These are phyloP conservation scores for Penicillium polonicum DNA, from an alignment of 2,329 filamentous ascomycete genomes.

Conservation along the genomic window DNA sequence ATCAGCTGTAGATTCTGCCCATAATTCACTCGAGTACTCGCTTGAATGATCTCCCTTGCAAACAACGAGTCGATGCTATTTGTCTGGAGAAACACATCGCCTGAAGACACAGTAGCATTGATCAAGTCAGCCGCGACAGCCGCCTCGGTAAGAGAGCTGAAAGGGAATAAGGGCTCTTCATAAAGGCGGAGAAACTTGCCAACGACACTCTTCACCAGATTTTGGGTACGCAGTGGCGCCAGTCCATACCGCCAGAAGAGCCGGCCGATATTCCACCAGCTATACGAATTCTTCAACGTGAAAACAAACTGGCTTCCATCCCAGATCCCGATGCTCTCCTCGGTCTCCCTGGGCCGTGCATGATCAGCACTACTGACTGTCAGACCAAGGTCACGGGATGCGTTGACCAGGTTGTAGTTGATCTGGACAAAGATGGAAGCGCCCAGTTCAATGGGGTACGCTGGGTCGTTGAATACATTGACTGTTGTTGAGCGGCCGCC, in stretches of 20 bases:
- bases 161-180: conserved; percentile 78
- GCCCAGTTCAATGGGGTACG: conserved; percentile 76
- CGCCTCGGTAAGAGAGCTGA: conserved; percentile 68
- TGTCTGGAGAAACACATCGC: conserved; percentile 66
- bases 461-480: conserved; percentile 66
- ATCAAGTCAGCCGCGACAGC: conserved; percentile 67
- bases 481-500: conserved; percentile 88
- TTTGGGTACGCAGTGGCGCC: conserved; percentile 70
- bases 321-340: conserved; percentile 72
- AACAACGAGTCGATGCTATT: conserved; percentile 69
- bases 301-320: conserved; percentile 75
- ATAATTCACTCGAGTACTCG: conserved; percentile 90
- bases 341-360: conserved; percentile 47
- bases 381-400: conserved; percentile 70
- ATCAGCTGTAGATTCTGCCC: conserved; percentile 83
- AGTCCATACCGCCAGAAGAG: conserved; percentile 83
- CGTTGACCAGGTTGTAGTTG: conserved; percentile 78
- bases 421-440: conserved; percentile 86
- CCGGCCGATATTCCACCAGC: conserved; percentile 79
- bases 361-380: conserved; percentile 50
- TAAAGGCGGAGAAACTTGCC: conserved; percentile 78
- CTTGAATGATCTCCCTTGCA: conserved; percentile 79
- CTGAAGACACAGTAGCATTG: conserved; percentile 67
- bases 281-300: conserved; percentile 58
- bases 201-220: conserved; percentile 69